phyloP scores from a whole-genome alignment of 768 basidiomycete species.

The Lentinula edodes region DNA sequence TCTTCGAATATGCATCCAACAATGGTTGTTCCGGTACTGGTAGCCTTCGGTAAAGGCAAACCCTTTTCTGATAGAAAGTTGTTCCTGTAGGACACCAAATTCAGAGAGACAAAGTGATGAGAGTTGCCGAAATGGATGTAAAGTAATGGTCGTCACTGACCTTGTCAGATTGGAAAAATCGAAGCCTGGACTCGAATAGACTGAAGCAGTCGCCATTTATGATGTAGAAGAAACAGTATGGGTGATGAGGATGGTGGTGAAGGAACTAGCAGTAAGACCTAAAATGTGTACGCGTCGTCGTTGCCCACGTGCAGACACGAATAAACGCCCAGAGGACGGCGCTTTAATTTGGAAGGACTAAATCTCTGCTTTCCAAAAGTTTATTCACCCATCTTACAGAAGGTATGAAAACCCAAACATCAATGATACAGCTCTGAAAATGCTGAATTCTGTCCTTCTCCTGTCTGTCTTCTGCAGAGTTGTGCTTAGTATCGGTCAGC shows the following conservation, averaged over 20 bases:
- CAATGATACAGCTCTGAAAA: too few species aligned
- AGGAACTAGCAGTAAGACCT: not conserved
- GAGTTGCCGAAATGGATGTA: too few species aligned
- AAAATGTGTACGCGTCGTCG: not conserved
- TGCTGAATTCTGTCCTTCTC: too few species aligned
- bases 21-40: slow-evolving; percentile 95
- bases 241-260: not conserved
- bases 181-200: slow-evolving; percentile 57
- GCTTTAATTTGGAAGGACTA: not conserved
- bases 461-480: not conserved
- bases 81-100: slow-evolving; percentile 45
- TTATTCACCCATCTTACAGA: too few species aligned
- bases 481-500: too few species aligned
- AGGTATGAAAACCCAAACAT: too few species aligned
- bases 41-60: slow-evolving; percentile 72
- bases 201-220: slow-evolving; percentile 41
- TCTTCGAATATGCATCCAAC: slow-evolving; percentile 92
- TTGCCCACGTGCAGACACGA: not conserved
- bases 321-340: not conserved
- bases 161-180: slow-evolving; percentile 73
- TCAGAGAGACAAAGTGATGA: not conserved
- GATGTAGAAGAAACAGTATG: not conserved
- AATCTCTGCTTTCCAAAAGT: too few species aligned
- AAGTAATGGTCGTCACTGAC: slow-evolving; percentile 25
- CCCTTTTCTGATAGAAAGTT: slow-evolving; percentile 68